phyloP scores from a whole-genome alignment of 768 basidiomycete genomes.

The Boletus huronensis region DNA sequence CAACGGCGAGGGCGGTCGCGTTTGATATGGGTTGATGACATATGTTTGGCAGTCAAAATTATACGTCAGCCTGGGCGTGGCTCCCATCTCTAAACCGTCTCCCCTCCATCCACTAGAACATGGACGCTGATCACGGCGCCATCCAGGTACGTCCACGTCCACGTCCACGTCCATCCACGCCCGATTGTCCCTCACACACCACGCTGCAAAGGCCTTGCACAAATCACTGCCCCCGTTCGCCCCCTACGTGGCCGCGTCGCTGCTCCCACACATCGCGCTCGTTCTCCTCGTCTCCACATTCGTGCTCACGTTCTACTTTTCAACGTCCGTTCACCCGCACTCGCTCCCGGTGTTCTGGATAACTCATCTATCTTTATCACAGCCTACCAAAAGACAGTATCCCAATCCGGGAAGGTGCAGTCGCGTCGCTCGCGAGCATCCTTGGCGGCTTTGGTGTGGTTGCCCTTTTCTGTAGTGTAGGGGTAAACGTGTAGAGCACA shows the following conservation, averaged over 20 bases:
- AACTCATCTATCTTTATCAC: constrained; percentile 15
- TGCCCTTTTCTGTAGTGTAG: constrained; percentile 58
- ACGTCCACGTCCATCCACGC: constrained; percentile 6
- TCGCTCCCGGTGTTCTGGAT: neutral
- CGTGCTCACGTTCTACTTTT: constrained; percentile 85
- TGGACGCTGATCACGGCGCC: constrained; percentile 50
- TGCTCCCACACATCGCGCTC: constrained; percentile 75
- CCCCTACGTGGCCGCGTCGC: constrained; percentile 61
- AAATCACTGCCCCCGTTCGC: constrained; percentile 63
- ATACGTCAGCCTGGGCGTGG: constrained; percentile 40
- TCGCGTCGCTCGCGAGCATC: constrained; percentile 69
- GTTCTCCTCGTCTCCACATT: constrained; percentile 73
- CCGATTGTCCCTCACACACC: neutral
- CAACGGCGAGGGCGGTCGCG: constrained; percentile 15
- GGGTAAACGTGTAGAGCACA: constrained; percentile 30
- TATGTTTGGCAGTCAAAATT: constrained; percentile 50
- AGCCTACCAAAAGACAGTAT: constrained; percentile 77
- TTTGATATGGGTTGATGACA: constrained; percentile 56
- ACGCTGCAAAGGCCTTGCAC: constrained; percentile 53
- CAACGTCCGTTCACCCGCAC: constrained; percentile 54
- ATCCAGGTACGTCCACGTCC: constrained; percentile 44
- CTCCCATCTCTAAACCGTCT: neutral
- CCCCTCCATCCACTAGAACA: constrained; percentile 23
- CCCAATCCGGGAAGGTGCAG: constrained; percentile 61
- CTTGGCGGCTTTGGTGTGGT: constrained; percentile 89